Evolutionary conservation across 176 grass and related monocot genomes (phyloP).

Genomic region (Tillandsia fasciculata): DNA sequence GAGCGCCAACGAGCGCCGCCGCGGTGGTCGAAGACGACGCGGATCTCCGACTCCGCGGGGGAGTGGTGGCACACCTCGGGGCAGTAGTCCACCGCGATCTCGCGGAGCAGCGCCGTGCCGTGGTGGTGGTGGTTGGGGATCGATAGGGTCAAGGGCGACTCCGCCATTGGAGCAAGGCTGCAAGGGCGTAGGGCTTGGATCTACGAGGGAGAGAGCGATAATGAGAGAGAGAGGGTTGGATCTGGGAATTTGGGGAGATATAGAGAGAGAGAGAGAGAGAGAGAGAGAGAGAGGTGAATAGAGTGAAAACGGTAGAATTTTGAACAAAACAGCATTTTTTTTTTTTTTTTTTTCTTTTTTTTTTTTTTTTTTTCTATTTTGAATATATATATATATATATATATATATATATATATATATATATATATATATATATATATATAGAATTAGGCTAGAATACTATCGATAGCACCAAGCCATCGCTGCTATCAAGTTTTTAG

Average conservation of each 20-base stretch:
- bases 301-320: no score
- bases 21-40: constrained; percentile 51
- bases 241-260: neutral
- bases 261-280: no score
- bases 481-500: no score
- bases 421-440: no score
- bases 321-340: no score
- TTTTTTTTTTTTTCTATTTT: no score
- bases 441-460: no score
- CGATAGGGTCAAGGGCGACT: neutral
- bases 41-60: constrained; percentile 35
- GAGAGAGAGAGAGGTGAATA: no score
- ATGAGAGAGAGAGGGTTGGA: neutral
- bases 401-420: no score
- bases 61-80: constrained; percentile 31
- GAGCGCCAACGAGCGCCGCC: constrained; percentile 56
- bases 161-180: neutral
- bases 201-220: neutral
- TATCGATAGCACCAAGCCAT: no score
- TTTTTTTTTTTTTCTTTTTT: no score
- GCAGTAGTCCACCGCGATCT: constrained; percentile 53
- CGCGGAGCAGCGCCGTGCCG: constrained; percentile 25
- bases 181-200: neutral
- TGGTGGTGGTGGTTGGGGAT: constrained; percentile 14
- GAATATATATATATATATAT: no score